Evolutionary conservation across 768 basidiomycete genomes (phyloP).

Genomic region (Lentinula sp.): DNA sequence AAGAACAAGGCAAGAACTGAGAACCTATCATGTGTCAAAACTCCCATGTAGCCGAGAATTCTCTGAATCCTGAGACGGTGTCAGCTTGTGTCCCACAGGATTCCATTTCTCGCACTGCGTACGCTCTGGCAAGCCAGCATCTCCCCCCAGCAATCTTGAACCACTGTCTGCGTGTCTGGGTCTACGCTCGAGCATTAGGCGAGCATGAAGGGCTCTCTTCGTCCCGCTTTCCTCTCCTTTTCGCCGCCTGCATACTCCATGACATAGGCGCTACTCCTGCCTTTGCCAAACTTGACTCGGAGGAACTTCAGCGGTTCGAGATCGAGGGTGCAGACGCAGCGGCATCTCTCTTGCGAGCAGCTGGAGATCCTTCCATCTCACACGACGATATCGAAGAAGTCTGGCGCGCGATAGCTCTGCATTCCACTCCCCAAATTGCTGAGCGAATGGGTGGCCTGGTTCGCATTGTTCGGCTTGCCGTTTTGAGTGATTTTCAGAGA

Average conservation of each 20-base stretch:
- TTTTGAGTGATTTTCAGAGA: not conserved
- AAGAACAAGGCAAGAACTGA: no score
- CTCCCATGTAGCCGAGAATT: not conserved
- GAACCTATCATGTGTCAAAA: not conserved
- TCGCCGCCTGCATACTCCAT: not conserved
- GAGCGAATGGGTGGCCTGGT: not conserved
- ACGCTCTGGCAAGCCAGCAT: not conserved
- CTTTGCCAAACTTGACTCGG: not conserved
- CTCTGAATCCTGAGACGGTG: not conserved
- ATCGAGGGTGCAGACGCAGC: slow-evolving; percentile 1
- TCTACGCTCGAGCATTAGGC: not conserved
- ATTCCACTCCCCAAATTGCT: not conserved
- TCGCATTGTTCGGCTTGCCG: not conserved
- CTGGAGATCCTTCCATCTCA: not conserved
- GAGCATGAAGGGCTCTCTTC: not conserved
- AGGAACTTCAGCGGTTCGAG: not conserved
- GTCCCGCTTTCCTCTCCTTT: not conserved
- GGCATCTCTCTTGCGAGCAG: not conserved
- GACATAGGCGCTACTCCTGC: not conserved
- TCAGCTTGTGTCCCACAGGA: not conserved
- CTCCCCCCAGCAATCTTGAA: not conserved
- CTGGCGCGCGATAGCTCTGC: not conserved
- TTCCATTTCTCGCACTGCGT: not conserved
- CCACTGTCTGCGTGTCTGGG: not conserved
- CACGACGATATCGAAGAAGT: not conserved